These are phyloP conservation scores for Trichoderma pleuroti DNA, from an alignment of 2,329 filamentous ascomycete species.

Conservation along the genomic window DNA sequence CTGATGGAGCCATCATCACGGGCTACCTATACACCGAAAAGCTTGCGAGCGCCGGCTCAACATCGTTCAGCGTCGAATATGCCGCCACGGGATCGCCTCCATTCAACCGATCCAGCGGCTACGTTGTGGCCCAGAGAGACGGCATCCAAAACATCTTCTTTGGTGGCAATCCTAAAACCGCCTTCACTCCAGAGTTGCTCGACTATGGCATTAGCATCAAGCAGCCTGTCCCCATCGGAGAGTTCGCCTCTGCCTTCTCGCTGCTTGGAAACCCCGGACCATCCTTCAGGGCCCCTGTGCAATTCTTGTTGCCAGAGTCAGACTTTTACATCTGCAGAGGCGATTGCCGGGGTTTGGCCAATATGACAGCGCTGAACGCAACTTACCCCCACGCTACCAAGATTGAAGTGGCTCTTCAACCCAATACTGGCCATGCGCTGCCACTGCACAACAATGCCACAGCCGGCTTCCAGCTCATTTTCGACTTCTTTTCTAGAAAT, in stretches of 20 bases:
- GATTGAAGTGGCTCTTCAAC: constrained; percentile 3
- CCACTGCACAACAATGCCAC: constrained; percentile 12
- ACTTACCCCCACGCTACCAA: constrained; percentile 8
- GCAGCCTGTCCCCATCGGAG: constrained; percentile 10
- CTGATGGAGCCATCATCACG: constrained; percentile 1
- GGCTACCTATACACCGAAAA: background rate
- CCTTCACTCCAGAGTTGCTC: constrained; percentile 1
- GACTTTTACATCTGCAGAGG: constrained; percentile 13
- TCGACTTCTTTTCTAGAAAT: constrained; percentile 5
- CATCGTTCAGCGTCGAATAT: constrained; percentile 14
- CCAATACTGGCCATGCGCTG: constrained; percentile 11
- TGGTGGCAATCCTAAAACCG: constrained; percentile 5
- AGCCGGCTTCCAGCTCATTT: constrained; percentile 6
- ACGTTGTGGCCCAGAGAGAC: constrained; percentile 11
- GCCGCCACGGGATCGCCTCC: background rate
- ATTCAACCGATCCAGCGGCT: constrained; percentile 10
- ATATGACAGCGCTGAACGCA: background rate
- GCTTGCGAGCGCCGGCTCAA: constrained; percentile 4
- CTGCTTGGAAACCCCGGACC: background rate
- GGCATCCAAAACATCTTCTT: constrained; percentile 14
- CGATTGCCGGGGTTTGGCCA: background rate
- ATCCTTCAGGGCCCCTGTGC: background rate
- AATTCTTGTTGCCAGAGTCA: constrained; percentile 5
- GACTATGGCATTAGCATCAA: constrained; percentile 11
- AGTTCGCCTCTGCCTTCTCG: constrained; percentile 9